phyloP scores from a whole-genome alignment of 1,139 yeast species.

The Sugiyamaella japonica region DNA sequence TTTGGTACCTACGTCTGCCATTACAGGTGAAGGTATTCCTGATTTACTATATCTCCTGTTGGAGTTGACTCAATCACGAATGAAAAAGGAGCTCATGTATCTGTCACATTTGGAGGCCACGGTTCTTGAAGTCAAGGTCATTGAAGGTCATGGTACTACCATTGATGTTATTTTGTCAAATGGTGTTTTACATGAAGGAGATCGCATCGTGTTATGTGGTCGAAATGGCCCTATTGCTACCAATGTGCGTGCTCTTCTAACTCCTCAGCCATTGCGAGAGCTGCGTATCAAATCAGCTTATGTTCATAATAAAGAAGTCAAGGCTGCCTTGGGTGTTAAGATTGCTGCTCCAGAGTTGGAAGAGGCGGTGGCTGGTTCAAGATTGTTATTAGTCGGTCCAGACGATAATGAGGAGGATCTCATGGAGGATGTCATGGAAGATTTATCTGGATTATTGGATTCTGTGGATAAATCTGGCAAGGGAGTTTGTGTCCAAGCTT shows the following conservation, averaged over 20 bases:
- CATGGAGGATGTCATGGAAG: constrained; percentile 99
- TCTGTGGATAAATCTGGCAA: constrained; percentile 91
- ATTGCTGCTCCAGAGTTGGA: constrained; percentile 97
- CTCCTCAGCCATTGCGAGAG: constrained; percentile 97
- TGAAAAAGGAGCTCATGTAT: constrained; percentile 98
- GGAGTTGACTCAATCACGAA: constrained; percentile 96
- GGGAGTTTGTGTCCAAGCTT: constrained; percentile 98
- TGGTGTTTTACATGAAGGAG: constrained; percentile 94
- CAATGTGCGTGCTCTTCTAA: constrained; percentile 87
- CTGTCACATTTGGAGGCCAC: constrained; percentile 93
- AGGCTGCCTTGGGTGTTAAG: constrained; percentile 98
- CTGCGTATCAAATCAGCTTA: constrained; percentile 93
- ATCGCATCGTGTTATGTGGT: constrained; percentile 93
- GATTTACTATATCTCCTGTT: constrained; percentile 94
- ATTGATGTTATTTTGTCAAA: constrained; percentile 96
- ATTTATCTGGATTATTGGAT: constrained; percentile 88
- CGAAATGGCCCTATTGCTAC: constrained; percentile 99
- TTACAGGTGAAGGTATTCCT: constrained; percentile 99
- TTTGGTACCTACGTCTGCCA: constrained; percentile 97
- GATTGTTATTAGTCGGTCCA: constrained; percentile 91
- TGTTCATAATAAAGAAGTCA: constrained; percentile 93
- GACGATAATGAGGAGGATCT: constrained; percentile 97
- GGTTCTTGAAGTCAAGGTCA: constrained; percentile 94
- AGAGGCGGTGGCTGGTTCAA: constrained; percentile 98
- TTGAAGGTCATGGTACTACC: constrained; percentile 98